These are phyloP conservation scores for Kluyveromyces siamensis DNA, from an alignment of 805 yeast genomes.

Conservation along the genomic window DNA sequence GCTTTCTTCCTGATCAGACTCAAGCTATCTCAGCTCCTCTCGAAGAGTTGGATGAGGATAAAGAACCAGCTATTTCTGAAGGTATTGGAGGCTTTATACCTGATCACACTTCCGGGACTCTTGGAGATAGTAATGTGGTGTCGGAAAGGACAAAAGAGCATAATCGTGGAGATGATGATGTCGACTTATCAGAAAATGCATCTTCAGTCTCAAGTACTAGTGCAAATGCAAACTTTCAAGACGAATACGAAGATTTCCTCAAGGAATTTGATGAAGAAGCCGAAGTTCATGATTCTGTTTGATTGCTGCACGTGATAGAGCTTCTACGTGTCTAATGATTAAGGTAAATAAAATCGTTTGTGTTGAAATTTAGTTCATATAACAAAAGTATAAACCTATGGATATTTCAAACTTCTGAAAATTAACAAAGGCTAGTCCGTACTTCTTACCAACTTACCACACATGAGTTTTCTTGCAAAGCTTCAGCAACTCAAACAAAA, in stretches of 20 bases:
- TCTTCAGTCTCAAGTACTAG: neutral
- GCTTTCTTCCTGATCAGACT: slow-evolving; percentile 5
- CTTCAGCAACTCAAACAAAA: slow-evolving; percentile 21
- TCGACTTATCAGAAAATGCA: neutral
- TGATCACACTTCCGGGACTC: neutral
- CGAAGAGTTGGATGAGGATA: neutral
- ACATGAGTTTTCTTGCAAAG: slow-evolving; percentile 27
- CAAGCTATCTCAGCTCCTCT: neutral
- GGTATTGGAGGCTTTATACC: slow-evolving; percentile 1
- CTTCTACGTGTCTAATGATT: neutral
- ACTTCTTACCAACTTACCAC: neutral
- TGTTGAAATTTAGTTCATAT: neutral
- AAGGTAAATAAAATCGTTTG: neutral
- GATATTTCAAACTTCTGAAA: no score
- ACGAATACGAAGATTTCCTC: slow-evolving; percentile 27
- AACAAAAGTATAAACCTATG: no score
- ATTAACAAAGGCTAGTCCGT: neutral
- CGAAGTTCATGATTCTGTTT: slow-evolving; percentile 6
- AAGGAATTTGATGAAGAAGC: slow-evolving; percentile 27
- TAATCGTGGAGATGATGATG: neutral
- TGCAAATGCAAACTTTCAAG: slow-evolving; percentile 8
- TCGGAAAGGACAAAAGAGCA: no score
- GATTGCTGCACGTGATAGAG: neutral
- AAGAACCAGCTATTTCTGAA: neutral
- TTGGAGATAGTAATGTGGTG: no score